phyloP scores from a whole-genome alignment of 345 rosid species.

The Salix caprea region DNA sequence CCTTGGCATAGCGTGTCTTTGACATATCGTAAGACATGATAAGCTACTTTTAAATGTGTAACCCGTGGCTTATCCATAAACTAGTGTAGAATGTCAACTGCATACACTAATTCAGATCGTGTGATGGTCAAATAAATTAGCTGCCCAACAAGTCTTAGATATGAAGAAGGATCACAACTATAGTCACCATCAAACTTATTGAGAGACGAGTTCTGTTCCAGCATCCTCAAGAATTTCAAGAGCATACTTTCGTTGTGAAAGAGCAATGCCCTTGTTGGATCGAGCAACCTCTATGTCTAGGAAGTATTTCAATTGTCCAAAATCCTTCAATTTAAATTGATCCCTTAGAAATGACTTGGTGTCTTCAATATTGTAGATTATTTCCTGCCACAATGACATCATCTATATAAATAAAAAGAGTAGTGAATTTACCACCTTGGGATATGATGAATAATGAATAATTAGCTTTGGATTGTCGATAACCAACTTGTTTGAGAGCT shows the following conservation, averaged over 20 bases:
- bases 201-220: not conserved
- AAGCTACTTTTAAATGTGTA: not conserved
- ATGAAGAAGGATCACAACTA: not conserved
- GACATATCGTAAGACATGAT: not conserved
- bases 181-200: not conserved
- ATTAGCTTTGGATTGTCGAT: not conserved
- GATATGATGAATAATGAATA: not conserved
- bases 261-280: not conserved
- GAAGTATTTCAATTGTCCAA: not conserved
- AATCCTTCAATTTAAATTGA: not conserved
- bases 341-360: not conserved
- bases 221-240: not conserved
- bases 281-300: not conserved
- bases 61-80: not conserved
- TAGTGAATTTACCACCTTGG: not conserved
- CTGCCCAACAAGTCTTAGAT: not conserved
- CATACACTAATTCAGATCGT: not conserved
- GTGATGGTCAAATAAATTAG: not conserved
- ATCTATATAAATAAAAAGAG: not conserved
- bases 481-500: not conserved
- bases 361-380: slow-evolving; percentile 1
- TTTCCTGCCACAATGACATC: not conserved
- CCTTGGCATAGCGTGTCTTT: not conserved
- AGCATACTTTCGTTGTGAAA: not conserved
- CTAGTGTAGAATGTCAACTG: not conserved